Percentiles rank a stretch among this genome's conserved stretches.
Evolutionary conservation across 306 rosid genomes (phyloP).

Genomic region (Sindora glabra): DNA sequence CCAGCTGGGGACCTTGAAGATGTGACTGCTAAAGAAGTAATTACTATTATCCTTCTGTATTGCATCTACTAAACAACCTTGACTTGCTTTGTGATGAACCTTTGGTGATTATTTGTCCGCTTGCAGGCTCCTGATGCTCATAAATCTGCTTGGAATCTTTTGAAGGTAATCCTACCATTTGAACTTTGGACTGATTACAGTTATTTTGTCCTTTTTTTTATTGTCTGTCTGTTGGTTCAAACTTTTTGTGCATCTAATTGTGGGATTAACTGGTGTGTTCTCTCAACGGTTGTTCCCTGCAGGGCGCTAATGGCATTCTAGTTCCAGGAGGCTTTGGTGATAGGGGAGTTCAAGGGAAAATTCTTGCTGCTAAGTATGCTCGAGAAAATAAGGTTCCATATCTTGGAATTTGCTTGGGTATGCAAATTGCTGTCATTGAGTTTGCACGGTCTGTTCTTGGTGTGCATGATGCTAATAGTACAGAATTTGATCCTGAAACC

Average conservation of each 20-base stretch:
- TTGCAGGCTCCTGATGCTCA: conserved; percentile 56
- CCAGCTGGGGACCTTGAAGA: conserved; percentile 83
- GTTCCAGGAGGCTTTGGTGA: conserved; percentile 98
- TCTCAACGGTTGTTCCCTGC: conserved; percentile 23
- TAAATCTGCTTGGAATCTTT: conserved; percentile 70
- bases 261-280: conserved; percentile 4
- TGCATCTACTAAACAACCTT: neutral
- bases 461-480: conserved; percentile 71
- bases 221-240: neutral
- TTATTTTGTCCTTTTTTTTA: neutral
- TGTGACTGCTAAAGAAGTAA: conserved; percentile 42
- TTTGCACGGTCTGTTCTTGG: conserved; percentile 77
- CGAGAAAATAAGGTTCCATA: conserved; percentile 70
- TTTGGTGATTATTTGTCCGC: conserved; percentile 12
- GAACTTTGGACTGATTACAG: neutral
- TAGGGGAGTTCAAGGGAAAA: conserved; percentile 89
- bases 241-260: conserved; percentile 2
- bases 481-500: conserved; percentile 70
- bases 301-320: conserved; percentile 84
- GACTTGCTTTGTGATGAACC: neutral
- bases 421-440: conserved; percentile 95
- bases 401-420: conserved; percentile 87
- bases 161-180: conserved; percentile 46
- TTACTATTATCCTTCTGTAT: conserved; percentile 1
- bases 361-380: conserved; percentile 86